phyloP scores from a whole-genome alignment of 23 red algal genomes.

The Gracilaria vermiculophylla region DNA sequence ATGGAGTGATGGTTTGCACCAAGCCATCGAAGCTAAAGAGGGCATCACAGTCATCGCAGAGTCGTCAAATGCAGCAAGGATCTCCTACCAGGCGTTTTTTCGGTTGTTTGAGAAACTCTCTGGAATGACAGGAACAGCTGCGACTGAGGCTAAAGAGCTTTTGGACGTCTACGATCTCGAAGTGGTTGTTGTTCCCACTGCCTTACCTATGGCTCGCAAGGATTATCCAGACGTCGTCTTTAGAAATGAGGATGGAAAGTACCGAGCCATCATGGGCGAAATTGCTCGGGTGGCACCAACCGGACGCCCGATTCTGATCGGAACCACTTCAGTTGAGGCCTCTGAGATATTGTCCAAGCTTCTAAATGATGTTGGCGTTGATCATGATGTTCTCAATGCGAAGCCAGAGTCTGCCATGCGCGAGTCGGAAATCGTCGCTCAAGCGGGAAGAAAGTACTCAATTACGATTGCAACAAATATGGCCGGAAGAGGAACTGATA shows the following conservation, averaged over 20 bases:
- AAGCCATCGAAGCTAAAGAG: conserved; percentile 97
- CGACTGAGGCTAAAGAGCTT: conserved; percentile 85
- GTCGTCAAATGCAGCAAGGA: conserved; percentile 66
- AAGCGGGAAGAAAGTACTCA: conserved; percentile 82
- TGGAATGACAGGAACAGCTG: conserved; percentile 97
- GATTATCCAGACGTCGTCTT: conserved; percentile 99
- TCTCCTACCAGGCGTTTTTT: conserved; percentile 98
- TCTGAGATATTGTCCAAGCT: conserved; percentile 79
- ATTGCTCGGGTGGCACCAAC: conserved; percentile 72
- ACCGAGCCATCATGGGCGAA: conserved; percentile 80
- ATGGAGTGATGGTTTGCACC: conserved; percentile 96
- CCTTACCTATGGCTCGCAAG: conserved; percentile 87
- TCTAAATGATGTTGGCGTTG: conserved; percentile 70
- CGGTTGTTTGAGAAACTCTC: conserved; percentile 76
- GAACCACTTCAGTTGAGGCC: conserved; percentile 92
- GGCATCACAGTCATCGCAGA: conserved; percentile 73
- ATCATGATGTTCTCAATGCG: conserved; percentile 96
- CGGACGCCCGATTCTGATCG: conserved; percentile 85
- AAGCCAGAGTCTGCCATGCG: conserved; percentile 83
- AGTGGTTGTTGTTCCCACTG: conserved; percentile 89
- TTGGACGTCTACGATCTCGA: conserved; percentile 68
- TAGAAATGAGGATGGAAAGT: conserved; percentile 79
- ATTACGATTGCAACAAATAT: conserved; percentile 99
- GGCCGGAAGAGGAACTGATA: conserved; percentile 97
- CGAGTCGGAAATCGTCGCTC: conserved; percentile 94